Base-by-base conservation (phyloP, 768 basidiomycete genomes). In the Suillus cothurnatus region DNA sequence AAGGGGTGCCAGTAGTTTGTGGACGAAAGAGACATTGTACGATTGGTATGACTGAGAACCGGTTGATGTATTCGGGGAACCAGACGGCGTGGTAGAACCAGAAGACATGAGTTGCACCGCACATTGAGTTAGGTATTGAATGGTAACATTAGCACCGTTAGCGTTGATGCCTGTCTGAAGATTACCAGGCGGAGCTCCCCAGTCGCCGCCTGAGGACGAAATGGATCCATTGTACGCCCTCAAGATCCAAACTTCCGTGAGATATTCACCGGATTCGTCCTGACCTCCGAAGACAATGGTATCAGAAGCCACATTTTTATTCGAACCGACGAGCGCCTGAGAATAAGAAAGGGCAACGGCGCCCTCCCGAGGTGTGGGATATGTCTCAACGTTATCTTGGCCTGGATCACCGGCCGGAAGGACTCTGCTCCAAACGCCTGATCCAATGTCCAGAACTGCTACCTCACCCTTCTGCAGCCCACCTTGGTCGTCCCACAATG, bases 231-330 rank as follows among this genome's bases (percentile, higher is more conserved):
- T 81, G 74, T 93, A 94, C 5, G 90, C 85, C 61, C 93, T 81
- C 66, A 94, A 80, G 9, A 94, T 73, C 93, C 93, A 94, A 14
- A 94, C 71, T 63, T 94, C 93, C 47, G 86, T 84, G 4, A 93
- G 80, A 71, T 91, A 88, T 31, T 80, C 85, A 17, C 92, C 92
- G 63, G 78, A 73, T 52, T 81, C 79, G 72, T 92, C 91, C 69
- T 84, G 84, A 47, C 93, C 93, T 39, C 93, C 93, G 68, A 92
- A 94, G 12, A 94, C 85, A 53, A 94, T 82, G 21, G 86, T 89
- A 71, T 94, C 93, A 31, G 90, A 81, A 23, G 83, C 85, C 23
- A 70, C 70, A 28, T 70, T 73, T 28, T 85, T 81, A 45, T 81
- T 76, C 8, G 69, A 68, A 9, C 92, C 92, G 9, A 92, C 88